Percentiles rank a stretch among this genome's conserved stretches.
Conservation (phyloP, 1,284 basidiomycete species). For the Xerocomus minutiporus region DNA sequence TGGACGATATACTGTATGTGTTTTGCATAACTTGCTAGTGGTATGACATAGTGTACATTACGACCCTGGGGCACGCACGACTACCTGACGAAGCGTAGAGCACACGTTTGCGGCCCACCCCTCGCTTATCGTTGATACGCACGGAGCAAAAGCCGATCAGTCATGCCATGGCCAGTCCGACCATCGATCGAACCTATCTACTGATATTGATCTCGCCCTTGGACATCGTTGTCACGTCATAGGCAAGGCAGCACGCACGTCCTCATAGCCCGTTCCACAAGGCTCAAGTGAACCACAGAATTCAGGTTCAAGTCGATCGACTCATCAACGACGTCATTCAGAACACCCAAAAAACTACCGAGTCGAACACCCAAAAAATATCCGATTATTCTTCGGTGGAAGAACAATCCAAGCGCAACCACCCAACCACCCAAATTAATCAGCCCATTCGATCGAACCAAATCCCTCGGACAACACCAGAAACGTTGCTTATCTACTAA, state of each 20-base stretch:
- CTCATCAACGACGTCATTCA: background rate
- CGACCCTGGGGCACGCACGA: background rate
- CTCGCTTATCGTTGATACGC: background rate
- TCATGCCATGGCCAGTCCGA: background rate
- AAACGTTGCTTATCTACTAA: background rate
- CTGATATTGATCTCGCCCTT: background rate
- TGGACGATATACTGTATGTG: background rate
- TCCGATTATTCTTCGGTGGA: background rate
- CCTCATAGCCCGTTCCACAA: background rate
- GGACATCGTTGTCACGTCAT: background rate
- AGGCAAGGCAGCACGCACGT: background rate
- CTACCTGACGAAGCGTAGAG: background rate
- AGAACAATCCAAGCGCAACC: background rate
- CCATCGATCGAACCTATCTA: background rate
- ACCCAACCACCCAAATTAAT: background rate
- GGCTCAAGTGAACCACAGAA: background rate
- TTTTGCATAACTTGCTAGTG: background rate
- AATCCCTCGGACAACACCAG: background rate
- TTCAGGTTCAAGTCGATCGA: background rate
- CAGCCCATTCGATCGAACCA: background rate
- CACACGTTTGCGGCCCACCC: background rate
- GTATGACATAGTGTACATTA: background rate
- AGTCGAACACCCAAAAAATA: background rate
- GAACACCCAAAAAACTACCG: background rate
- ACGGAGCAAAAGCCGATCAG: background rate